Conservation (phyloP, 768 basidiomycete genomes). For the Mrakia gelida region DNA sequence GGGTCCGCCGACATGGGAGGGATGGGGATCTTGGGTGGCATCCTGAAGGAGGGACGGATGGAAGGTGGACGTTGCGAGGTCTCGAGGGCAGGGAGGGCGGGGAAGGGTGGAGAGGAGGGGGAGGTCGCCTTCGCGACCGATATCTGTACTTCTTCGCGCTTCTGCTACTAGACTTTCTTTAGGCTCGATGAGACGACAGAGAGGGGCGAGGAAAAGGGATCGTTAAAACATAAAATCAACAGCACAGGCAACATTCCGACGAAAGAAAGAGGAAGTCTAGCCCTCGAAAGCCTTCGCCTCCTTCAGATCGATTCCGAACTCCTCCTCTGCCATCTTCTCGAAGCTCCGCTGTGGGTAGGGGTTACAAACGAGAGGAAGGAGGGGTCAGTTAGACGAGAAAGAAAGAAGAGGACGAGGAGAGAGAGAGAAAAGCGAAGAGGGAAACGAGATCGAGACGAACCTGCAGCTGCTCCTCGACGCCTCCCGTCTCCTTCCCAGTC, state of each 20-base stretch:
- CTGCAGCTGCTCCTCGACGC: slow-evolving; percentile 73
- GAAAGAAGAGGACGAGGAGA: too few relatives aligned
- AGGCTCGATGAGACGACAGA: too few relatives aligned
- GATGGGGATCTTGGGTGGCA: neutral
- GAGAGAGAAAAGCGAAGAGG: too few relatives aligned
- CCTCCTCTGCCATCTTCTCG: slow-evolving; percentile 63
- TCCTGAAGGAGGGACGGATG: neutral
- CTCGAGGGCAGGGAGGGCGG: too few relatives aligned
- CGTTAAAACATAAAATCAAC: neutral
- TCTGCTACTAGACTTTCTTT: too few relatives aligned
- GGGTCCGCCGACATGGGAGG: neutral
- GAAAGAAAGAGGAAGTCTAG: neutral
- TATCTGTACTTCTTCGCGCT: too few relatives aligned
- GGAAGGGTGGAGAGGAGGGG: neutral
- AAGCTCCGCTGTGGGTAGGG: slow-evolving; percentile 54
- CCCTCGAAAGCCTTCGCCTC: slow-evolving; percentile 28
- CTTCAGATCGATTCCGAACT: slow-evolving; percentile 46
- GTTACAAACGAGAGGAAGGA: too few relatives aligned
- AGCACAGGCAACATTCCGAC: neutral
- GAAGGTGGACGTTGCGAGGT: neutral
- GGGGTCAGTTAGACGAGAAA: too few relatives aligned
- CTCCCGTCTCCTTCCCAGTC: slow-evolving; percentile 45
- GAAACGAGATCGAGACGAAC: too few relatives aligned
- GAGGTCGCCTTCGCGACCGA: too few relatives aligned
- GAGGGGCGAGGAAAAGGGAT: neutral